These are phyloP conservation scores for Angomonas deanei DNA, from an alignment of 208 protist species.

Conservation along the genomic window DNA sequence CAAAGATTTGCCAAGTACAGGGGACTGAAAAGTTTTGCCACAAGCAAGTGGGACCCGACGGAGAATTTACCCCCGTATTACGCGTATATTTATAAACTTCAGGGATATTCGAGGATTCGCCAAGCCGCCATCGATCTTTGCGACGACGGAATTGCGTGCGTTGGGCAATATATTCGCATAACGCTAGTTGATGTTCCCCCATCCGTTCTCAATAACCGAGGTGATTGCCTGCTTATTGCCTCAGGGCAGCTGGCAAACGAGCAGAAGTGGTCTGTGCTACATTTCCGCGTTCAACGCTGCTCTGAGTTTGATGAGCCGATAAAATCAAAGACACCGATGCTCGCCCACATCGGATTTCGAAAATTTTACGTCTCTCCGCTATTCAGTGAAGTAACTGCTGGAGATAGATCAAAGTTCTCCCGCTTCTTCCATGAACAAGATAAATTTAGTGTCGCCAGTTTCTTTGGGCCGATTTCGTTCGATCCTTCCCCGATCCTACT, in stretches of 20 bases:
- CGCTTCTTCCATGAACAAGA: slow-evolving; percentile 82
- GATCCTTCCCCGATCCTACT: slow-evolving; percentile 81
- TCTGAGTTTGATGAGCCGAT: slow-evolving; percentile 75
- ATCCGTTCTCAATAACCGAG: slow-evolving; percentile 31
- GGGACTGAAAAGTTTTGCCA: slow-evolving; percentile 83
- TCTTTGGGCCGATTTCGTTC: slow-evolving; percentile 86
- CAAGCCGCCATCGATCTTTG: slow-evolving; percentile 55
- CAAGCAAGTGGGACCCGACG: slow-evolving; percentile 73
- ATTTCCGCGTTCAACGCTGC: slow-evolving; percentile 75
- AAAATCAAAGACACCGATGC: slow-evolving; percentile 86
- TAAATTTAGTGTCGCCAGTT: slow-evolving; percentile 77
- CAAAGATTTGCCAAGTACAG: slow-evolving; percentile 87
- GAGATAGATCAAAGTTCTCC: slow-evolving; percentile 79
- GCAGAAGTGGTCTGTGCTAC: slow-evolving; percentile 88
- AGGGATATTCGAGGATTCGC: slow-evolving; percentile 75
- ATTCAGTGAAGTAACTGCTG: slow-evolving; percentile 78
- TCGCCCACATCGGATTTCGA: slow-evolving; percentile 84
- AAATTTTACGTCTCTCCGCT: slow-evolving; percentile 90
- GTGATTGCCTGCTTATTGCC: slow-evolving; percentile 54
- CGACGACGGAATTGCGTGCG: slow-evolving; percentile 33
- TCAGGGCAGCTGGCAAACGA: slow-evolving; percentile 86
- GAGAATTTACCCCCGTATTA: slow-evolving; percentile 85
- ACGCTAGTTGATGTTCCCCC: slow-evolving; percentile 60
- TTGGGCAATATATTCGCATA: slow-evolving; percentile 57
- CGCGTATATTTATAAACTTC: slow-evolving; percentile 87